These are phyloP conservation scores for Tulasnella sp. DNA, from an alignment of 768 basidiomycete species.

Conservation along the genomic window DNA sequence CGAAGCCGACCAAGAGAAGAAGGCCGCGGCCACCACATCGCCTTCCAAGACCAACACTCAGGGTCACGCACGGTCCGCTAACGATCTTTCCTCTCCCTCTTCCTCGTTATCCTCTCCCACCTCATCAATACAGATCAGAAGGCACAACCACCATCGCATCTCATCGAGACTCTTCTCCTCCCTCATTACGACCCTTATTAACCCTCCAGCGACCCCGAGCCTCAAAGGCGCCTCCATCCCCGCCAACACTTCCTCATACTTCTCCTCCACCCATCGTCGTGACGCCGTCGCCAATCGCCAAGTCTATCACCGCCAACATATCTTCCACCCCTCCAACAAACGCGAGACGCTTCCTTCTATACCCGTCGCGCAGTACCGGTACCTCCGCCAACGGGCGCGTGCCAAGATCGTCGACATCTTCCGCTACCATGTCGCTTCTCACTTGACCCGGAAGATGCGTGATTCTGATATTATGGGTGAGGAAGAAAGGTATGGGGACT, in stretches of 20 bases:
- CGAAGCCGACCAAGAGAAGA: constrained; percentile 15
- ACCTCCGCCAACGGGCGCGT: constrained; percentile 6
- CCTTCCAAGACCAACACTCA: background rate
- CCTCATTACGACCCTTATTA: constrained; percentile 9
- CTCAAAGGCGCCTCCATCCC: background rate
- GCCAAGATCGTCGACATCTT: constrained; percentile 16
- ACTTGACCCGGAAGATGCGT: constrained; percentile 6
- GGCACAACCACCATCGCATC: constrained; percentile 5
- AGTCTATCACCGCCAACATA: constrained; percentile 4
- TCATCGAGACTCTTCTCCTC: constrained; percentile 15
- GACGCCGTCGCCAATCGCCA: background rate
- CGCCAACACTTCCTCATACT: background rate
- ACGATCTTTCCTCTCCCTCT: background rate
- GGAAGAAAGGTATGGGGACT: background rate
- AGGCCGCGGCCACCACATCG: background rate
- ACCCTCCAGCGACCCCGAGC: background rate
- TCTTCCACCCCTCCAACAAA: constrained; percentile 8
- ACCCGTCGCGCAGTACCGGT: constrained; percentile 5
- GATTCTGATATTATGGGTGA: constrained; percentile 6
- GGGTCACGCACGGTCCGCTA: background rate
- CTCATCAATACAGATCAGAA: background rate
- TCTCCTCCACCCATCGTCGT: background rate
- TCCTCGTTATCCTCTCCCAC: background rate
- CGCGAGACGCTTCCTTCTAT: background rate
- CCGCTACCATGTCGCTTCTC: constrained; percentile 6